These are phyloP conservation scores for Xylaria longipes DNA, from an alignment of 495 filamentous ascomycete species.

Conservation along the genomic window DNA sequence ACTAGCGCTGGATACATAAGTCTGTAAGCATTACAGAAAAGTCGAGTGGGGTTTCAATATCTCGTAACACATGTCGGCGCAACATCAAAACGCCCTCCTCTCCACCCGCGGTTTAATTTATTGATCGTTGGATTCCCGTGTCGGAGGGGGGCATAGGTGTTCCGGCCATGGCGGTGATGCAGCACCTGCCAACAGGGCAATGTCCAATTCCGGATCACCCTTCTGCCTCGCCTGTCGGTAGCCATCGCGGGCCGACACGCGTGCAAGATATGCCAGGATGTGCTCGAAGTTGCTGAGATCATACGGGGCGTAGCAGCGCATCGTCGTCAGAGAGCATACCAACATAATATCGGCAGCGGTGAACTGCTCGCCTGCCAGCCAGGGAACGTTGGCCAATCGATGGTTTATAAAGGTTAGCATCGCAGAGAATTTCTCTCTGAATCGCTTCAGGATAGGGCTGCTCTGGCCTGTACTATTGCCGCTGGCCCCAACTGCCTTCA, in stretches of 20 bases:
- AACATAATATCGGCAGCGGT: conserved; percentile 68
- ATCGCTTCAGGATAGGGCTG: conserved; percentile 20
- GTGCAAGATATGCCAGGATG: conserved; percentile 55
- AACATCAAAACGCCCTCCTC: background rate
- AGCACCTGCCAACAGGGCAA: conserved; percentile 28
- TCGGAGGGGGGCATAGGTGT: background rate
- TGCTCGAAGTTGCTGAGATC: conserved; percentile 50
- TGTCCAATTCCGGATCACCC: conserved; percentile 50
- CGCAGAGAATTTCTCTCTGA: conserved; percentile 34
- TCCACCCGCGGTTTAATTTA: background rate
- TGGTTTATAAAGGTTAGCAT: conserved; percentile 50
- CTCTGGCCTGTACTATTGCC: conserved; percentile 16
- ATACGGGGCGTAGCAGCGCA: conserved; percentile 56
- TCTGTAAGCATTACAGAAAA: background rate
- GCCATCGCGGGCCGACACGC: conserved; percentile 48
- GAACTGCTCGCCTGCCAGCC: conserved; percentile 65
- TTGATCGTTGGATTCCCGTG: background rate
- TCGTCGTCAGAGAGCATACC: conserved; percentile 60
- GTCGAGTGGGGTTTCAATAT: background rate
- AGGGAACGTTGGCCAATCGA: conserved; percentile 52
- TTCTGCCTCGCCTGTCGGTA: conserved; percentile 54
- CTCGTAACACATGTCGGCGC: background rate
- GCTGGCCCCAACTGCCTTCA: conserved; percentile 15
- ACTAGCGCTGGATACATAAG: background rate
- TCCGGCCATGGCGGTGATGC: conserved; percentile 25